Base-by-base conservation (phyloP, 257 asterid genomes). In the Coffea eugenioides region DNA sequence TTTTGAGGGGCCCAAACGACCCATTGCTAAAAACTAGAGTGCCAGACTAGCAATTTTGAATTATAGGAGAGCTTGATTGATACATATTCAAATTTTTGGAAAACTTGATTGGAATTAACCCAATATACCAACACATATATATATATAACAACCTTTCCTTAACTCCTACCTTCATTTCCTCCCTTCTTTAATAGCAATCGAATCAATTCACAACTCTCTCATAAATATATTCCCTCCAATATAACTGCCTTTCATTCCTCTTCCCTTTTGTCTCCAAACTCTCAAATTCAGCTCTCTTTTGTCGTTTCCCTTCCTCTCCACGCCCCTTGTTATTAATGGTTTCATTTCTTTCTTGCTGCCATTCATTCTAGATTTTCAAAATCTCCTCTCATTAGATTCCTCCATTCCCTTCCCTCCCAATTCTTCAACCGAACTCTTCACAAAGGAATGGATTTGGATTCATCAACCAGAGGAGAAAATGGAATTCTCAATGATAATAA, bases 51-150 rank as follows among this genome's bases (percentile, higher is more conserved):
- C 13, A 46, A 45, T 45, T 16, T 71, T n/a, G 1, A 45, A 1
- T 45, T 71, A 51, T 14, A 5, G 10, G 41, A 56, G 56, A 20
- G 5, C 43, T 25, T 25, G 20, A 65, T 65, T 65, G 36, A 12
- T 27, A 12, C 6, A 73, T 1, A 0, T 56, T 39, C 41, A 61
- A 21, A 4, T 59, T 15, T 27, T 59, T 75, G 79, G 79, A 75
- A n/a, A 57, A 59, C 71, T 75, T 75, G 46, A 61, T 75, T 75
- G 79, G 79, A 75, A 61, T 51, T 54, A 61, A 6, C 79, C 57
- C 43, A 61, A 46, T 75, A 43, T 59, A 23, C 57, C 59, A 61
- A 13, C 70, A 36, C 6, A 21, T 54, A 15, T 2, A 51, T 68
- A 15, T 20, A 12, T 41, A 15, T 46, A 21, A 59, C 71, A 61